Evolutionary conservation across 177 flowering plant species (phyloP).

Genomic region (Vitis hybrid): DNA sequence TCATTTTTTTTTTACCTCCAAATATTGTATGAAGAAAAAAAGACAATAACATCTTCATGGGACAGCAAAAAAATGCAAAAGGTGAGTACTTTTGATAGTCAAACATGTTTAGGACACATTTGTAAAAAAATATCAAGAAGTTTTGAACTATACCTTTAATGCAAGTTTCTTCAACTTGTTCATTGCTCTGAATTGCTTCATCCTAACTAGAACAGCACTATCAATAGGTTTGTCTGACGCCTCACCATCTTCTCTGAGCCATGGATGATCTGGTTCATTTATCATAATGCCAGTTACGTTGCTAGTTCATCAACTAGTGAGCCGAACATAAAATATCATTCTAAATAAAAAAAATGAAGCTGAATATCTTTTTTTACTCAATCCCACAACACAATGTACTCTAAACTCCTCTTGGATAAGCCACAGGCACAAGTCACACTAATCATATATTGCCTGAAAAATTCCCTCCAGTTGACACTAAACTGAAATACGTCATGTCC

Average conservation of each 20-base stretch:
- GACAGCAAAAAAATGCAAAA: too few species aligned
- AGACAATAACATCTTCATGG: too few species aligned
- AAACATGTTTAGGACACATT: neutral
- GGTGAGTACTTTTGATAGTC: too few species aligned
- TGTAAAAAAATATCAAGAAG: neutral
- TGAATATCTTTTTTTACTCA: too few species aligned
- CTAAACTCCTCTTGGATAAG: neutral
- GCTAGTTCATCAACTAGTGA: too few species aligned
- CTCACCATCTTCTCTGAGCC: conserved; percentile 74
- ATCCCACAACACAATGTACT: too few species aligned
- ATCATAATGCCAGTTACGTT: conserved; percentile 4
- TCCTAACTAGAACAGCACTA: conserved; percentile 78
- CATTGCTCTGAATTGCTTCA: conserved; percentile 97
- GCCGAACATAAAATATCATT: too few species aligned
- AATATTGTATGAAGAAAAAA: too few species aligned
- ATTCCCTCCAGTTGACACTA: neutral
- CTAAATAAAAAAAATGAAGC: too few species aligned
- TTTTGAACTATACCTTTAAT: conserved; percentile 48
- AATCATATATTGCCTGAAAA: too few species aligned
- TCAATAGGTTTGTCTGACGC: conserved; percentile 82
- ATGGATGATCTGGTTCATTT: conserved; percentile 74
- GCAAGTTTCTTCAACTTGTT: conserved; percentile 95
- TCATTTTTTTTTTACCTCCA: too few species aligned
- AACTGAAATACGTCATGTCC: neutral
- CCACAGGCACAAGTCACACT: neutral